Percentiles rank a stretch among this genome's conserved stretches.
Conservation (phyloP, 352 stramenopile species). For the Globisporangium perplexum region DNA sequence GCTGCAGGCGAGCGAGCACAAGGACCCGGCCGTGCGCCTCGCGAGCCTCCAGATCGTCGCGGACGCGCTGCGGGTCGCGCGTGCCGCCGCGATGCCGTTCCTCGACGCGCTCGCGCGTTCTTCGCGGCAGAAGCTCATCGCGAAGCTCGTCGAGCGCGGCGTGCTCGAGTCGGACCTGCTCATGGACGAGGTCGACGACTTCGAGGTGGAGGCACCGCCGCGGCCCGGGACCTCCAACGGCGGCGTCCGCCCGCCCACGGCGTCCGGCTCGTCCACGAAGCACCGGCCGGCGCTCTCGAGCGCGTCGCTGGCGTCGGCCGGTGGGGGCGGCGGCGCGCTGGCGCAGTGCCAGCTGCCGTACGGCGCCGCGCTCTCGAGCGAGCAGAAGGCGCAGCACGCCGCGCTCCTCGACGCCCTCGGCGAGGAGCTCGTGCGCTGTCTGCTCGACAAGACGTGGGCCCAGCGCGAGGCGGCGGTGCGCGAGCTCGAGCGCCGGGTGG, state of each 20-base stretch:
- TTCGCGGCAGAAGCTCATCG: conserved; percentile 76
- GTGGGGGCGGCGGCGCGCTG: too few relatives aligned
- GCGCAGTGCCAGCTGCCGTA: conserved; percentile 54
- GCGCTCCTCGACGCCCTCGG: conserved; percentile 54
- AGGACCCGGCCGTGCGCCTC: conserved; percentile 60
- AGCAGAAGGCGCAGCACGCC: conserved; percentile 47
- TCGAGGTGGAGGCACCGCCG: conserved; percentile 43
- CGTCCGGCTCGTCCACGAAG: conserved; percentile 73
- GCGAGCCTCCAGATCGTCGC: conserved; percentile 66
- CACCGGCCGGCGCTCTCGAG: conserved; percentile 61
- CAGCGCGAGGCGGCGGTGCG: conserved; percentile 68
- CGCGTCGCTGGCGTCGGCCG: conserved; percentile 29
- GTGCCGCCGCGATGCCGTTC: conserved; percentile 59
- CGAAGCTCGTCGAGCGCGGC: conserved; percentile 65
- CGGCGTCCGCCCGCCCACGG: conserved; percentile 51
- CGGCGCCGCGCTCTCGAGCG: conserved; percentile 52
- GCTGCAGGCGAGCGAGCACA: conserved; percentile 65
- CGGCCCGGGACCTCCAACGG: conserved; percentile 55
- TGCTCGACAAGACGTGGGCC: conserved; percentile 78
- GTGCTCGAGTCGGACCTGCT: conserved; percentile 72
- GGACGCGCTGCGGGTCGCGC: conserved; percentile 53
- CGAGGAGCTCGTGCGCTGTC: conserved; percentile 65
- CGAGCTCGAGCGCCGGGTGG: conserved; percentile 63
- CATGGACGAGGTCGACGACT: conserved; percentile 84
- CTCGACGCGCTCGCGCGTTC: conserved; percentile 56